Percentiles rank a stretch among this genome's conserved stretches.
These are phyloP conservation scores for Glutinoglossum americanum DNA, from an alignment of 495 filamentous ascomycete species.

Conservation along the genomic window DNA sequence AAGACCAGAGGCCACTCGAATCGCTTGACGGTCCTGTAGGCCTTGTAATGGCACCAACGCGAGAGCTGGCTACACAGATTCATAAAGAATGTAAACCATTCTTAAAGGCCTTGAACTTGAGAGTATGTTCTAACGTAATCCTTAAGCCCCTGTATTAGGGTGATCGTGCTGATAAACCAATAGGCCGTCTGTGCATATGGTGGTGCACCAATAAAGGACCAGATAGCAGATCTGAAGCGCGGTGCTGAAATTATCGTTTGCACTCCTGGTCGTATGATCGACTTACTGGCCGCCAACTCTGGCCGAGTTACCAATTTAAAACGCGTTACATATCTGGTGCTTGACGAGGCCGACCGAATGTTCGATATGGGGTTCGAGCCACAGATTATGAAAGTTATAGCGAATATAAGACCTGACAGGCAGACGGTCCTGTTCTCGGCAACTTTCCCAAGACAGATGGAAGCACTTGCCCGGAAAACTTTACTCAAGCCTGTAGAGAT, in stretches of 20 bases:
- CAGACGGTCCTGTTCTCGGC: conserved; percentile 76
- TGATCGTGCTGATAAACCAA: conserved; percentile 7
- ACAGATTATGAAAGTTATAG: conserved; percentile 90
- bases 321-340: conserved; percentile 75
- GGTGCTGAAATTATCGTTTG: conserved; percentile 90
- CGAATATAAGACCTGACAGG: conserved; percentile 70
- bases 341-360: conserved; percentile 98
- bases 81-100: conserved; percentile 87
- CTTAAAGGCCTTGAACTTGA: conserved; percentile 69
- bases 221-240: conserved; percentile 88
- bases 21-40: conserved; percentile 71
- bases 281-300: conserved; percentile 77
- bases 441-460: conserved; percentile 89
- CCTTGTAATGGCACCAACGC: conserved; percentile 82
- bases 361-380: conserved; percentile 99
- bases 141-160: neutral
- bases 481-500: conserved; percentile 79
- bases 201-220: conserved; percentile 89
- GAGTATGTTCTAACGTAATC: conserved; percentile 17
- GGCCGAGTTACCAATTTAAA: conserved; percentile 81
- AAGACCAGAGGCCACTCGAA: conserved; percentile 70
- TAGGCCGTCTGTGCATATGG: conserved; percentile 80
- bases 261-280: conserved; percentile 93
- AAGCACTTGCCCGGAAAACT: conserved; percentile 70
- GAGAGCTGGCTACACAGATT: conserved; percentile 88